phyloP scores from a whole-genome alignment of 345 rosid genomes.

The Cardamine occulta region DNA sequence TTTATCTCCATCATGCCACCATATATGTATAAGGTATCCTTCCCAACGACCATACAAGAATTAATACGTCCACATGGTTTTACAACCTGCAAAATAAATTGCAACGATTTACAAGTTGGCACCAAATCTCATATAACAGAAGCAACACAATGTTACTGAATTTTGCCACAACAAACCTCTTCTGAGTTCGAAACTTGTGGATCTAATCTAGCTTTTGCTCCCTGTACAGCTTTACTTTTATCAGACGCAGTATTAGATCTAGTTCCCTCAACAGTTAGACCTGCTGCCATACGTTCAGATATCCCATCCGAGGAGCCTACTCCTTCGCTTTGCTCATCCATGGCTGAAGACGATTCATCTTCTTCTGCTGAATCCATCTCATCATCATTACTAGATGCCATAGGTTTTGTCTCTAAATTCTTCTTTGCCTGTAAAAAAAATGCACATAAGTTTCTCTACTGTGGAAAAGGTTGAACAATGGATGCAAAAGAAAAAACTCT shows the following conservation, averaged over 20 bases:
- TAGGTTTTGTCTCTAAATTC: conserved; percentile 51
- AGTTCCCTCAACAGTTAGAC: conserved; percentile 48
- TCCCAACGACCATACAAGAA: conserved; percentile 90
- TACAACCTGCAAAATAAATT: conserved; percentile 57
- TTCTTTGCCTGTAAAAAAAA: conserved; percentile 56
- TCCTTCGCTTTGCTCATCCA: conserved; percentile 50
- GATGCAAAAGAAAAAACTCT: conserved; percentile 6
- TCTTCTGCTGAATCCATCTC: conserved; percentile 49
- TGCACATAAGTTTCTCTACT: too few relatives aligned
- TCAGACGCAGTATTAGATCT: conserved; percentile 46
- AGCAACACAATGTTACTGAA: not conserved
- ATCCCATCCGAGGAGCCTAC: conserved; percentile 56
- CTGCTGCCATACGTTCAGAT: conserved; percentile 53
- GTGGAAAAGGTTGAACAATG: not conserved
- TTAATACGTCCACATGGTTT: conserved; percentile 98
- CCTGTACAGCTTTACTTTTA: conserved; percentile 45
- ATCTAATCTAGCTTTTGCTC: conserved; percentile 49
- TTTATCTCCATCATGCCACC: conserved; percentile 99
- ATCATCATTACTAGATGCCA: conserved; percentile 44
- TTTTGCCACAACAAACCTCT: conserved; percentile 63
- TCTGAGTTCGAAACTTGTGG: conserved; percentile 57
- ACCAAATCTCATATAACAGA: conserved; percentile 9
- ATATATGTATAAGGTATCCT: conserved; percentile 82
- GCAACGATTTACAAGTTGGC: conserved; percentile 25
- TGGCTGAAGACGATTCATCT: conserved; percentile 39